Percentiles rank a stretch among this genome's conserved stretches.
Conservation (phyloP, 1,284 basidiomycete species). For the Salmacisia buchloeana region DNA sequence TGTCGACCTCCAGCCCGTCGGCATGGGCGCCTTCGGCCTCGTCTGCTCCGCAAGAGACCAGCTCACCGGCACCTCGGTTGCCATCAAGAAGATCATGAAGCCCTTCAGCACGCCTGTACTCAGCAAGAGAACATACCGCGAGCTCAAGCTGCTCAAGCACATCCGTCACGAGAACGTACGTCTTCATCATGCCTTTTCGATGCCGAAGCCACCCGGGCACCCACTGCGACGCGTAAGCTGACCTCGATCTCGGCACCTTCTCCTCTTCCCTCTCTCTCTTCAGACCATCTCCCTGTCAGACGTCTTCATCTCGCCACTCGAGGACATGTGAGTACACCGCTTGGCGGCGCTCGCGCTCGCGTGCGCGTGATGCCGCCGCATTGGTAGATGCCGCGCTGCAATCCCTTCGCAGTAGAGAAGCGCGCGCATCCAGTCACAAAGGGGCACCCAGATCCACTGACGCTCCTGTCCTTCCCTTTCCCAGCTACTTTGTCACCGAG, state of each 20-base stretch:
- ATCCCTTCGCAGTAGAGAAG: no score
- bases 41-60: constrained; percentile 89
- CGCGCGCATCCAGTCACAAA: no score
- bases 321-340: constrained; percentile 64
- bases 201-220: background rate
- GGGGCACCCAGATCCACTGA: no score
- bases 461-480: background rate
- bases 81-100: constrained; percentile 99
- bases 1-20: constrained; percentile 99
- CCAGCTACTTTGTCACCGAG: constrained; percentile 97
- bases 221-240: background rate
- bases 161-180: constrained; percentile 94
- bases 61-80: constrained; percentile 85
- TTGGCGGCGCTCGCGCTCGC: no score
- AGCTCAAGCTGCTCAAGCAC: constrained; percentile 97
- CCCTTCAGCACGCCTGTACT: constrained; percentile 97
- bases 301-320: constrained; percentile 97
- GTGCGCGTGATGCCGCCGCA: no score
- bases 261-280: constrained; percentile 12
- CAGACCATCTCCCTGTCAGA: constrained; percentile 97
- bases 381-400: no score
- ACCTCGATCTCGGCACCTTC: constrained; percentile 2
- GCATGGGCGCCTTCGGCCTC: constrained; percentile 71
- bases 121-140: constrained; percentile 92
- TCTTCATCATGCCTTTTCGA: background rate